phyloP scores from a whole-genome alignment of 2,329 filamentous ascomycete genomes.

The Aureobasidium namibiae region DNA sequence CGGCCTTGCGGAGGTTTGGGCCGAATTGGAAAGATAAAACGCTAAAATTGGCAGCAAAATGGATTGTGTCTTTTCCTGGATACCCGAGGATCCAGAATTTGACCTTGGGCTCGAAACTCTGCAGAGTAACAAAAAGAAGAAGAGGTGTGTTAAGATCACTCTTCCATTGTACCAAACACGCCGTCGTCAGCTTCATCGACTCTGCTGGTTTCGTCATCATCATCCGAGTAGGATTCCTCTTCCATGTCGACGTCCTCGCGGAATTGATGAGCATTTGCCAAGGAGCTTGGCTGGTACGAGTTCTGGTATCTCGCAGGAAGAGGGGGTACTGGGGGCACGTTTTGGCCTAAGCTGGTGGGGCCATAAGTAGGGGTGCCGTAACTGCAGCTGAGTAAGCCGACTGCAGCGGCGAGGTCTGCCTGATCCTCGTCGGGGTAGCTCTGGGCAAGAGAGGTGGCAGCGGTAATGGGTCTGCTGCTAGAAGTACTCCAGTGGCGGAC shows the following conservation, averaged over 20 bases:
- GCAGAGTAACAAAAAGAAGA: neutral
- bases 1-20: constrained; percentile 23
- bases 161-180: constrained; percentile 94
- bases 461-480: constrained; percentile 67
- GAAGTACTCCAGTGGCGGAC: constrained; percentile 58
- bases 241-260: constrained; percentile 41
- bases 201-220: constrained; percentile 42
- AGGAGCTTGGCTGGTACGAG: constrained; percentile 17
- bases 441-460: constrained; percentile 50
- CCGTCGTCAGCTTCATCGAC: constrained; percentile 87
- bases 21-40: neutral
- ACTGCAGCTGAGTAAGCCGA: constrained; percentile 84
- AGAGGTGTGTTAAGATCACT: constrained; percentile 39
- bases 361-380: constrained; percentile 70
- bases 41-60: neutral
- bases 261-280: constrained; percentile 15
- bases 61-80: constrained; percentile 2
- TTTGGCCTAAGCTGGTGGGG: constrained; percentile 54
- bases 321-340: constrained; percentile 80
- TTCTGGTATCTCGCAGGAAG: constrained; percentile 72
- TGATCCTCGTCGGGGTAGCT: constrained; percentile 75
- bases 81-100: neutral
- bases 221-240: constrained; percentile 32
- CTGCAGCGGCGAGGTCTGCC: constrained; percentile 78
- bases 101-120: neutral